These are phyloP conservation scores for Penicillium aurantiogriseum DNA, from an alignment of 2,329 filamentous ascomycete genomes.

Conservation along the genomic window DNA sequence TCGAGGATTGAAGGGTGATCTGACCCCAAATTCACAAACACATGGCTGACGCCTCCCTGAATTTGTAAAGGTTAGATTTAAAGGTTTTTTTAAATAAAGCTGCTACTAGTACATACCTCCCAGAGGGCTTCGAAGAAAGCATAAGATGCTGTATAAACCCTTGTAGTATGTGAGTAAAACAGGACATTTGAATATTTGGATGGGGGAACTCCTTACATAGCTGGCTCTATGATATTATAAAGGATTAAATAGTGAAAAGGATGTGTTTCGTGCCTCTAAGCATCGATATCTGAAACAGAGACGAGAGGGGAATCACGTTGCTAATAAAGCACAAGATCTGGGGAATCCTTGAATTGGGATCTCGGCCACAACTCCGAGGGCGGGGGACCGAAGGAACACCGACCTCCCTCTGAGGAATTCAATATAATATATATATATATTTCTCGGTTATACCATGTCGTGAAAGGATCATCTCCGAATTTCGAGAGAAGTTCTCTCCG, in stretches of 20 bases:
- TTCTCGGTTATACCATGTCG: not conserved
- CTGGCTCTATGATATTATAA: not conserved
- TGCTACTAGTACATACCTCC: conserved; percentile 58
- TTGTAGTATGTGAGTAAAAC: conserved; percentile 9
- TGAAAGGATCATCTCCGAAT: not conserved
- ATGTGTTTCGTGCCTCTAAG: not conserved
- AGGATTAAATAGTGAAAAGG: not conserved
- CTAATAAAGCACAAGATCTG: conserved; percentile 10
- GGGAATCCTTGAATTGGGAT: conserved; percentile 5
- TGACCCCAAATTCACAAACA: conserved; percentile 56
- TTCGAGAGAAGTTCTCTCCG: not conserved
- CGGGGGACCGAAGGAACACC: conserved; percentile 8
- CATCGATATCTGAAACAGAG: not conserved
- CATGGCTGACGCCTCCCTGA: conserved; percentile 51
- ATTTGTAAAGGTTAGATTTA: not conserved
- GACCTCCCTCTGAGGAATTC: not conserved
- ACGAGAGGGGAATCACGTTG: not conserved
- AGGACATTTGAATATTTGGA: not conserved
- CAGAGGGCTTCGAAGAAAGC: conserved; percentile 81
- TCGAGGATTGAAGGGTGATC: conserved; percentile 73
- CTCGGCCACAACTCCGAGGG: conserved; percentile 21
- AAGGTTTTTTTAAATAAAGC: not conserved
- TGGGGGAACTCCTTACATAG: not conserved
- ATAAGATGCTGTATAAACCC: conserved; percentile 67
- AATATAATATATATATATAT: not conserved